These are phyloP conservation scores for Stephania cephalantha DNA, from an alignment of 164 flowering plant species.

Conservation along the genomic window DNA sequence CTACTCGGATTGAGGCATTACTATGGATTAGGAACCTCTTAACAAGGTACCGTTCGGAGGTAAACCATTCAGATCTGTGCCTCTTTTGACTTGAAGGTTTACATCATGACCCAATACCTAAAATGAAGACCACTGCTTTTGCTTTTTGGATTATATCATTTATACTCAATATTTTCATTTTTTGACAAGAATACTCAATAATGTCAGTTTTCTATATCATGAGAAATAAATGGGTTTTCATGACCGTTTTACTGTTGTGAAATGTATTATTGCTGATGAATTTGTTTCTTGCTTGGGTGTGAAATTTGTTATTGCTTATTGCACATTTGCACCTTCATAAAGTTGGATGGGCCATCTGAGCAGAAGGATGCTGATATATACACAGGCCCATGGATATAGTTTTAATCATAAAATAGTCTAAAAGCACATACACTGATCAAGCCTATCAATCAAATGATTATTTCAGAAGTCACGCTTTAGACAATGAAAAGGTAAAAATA, in stretches of 20 bases:
- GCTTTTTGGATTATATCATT: not conserved
- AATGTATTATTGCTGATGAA: not conserved
- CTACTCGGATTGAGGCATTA: conserved; percentile 86
- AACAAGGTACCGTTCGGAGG: conserved; percentile 75
- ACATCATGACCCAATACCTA: not conserved
- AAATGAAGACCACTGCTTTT: not conserved
- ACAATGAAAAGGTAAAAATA: not conserved
- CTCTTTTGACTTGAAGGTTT: not conserved
- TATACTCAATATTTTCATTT: not conserved
- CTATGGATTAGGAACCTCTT: conserved; percentile 87
- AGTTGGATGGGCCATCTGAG: not conserved
- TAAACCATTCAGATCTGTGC: conserved; percentile 17
- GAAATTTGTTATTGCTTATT: not conserved
- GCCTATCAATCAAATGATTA: not conserved
- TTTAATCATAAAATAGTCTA: not conserved
- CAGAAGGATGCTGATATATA: not conserved
- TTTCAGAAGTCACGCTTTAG: not conserved
- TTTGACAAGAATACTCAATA: not conserved
- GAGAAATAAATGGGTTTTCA: conserved; percentile 2
- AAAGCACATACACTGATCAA: not conserved
- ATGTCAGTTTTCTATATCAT: not conserved
- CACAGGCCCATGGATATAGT: not conserved
- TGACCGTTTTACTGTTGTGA: not conserved
- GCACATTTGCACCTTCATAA: not conserved
- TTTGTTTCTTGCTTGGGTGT: not conserved